These are phyloP conservation scores for Clonostachys solani DNA, from an alignment of 2,329 filamentous ascomycete species.

Conservation along the genomic window DNA sequence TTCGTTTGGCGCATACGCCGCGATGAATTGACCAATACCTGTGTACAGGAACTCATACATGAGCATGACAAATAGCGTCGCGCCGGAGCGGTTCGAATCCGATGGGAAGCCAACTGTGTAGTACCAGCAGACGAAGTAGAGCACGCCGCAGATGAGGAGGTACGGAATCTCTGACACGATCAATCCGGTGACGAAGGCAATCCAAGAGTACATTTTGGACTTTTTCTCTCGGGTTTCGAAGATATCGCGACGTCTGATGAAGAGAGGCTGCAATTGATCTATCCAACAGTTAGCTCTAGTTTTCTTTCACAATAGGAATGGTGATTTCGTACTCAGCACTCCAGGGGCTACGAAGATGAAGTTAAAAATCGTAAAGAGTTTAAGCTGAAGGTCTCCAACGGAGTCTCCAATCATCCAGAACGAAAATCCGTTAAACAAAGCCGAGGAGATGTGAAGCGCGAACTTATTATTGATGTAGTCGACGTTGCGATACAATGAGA, in stretches of 20 bases:
- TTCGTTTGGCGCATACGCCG: conserved; percentile 57
- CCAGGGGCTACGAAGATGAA: conserved; percentile 59
- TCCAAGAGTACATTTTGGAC: conserved; percentile 57
- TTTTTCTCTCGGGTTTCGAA: conserved; percentile 57
- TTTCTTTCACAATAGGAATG: too few species aligned
- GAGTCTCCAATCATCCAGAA: conserved; percentile 56
- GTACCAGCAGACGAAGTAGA: conserved; percentile 54
- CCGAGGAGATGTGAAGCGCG: conserved; percentile 46
- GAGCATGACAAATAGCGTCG: conserved; percentile 49
- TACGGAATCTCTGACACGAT: conserved; percentile 43
- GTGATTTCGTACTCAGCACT: conserved; percentile 16
- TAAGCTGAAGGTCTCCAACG: conserved; percentile 45
- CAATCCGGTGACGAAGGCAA: conserved; percentile 51
- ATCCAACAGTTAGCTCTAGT: conserved; percentile 16
- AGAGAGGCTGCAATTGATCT: conserved; percentile 55
- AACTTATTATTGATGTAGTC: conserved; percentile 65
- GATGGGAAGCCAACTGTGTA: conserved; percentile 48
- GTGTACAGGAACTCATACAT: conserved; percentile 58
- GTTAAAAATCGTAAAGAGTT: conserved; percentile 57
- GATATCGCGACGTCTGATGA: conserved; percentile 51
- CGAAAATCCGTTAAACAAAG: conserved; percentile 56
- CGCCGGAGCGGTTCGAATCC: conserved; percentile 40
- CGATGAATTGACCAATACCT: conserved; percentile 58
- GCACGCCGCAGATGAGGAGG: conserved; percentile 33
- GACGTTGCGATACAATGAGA: conserved; percentile 60